Percentiles rank a stretch among this genome's conserved stretches.
These are phyloP conservation scores for Ogataea kodamae DNA, from an alignment of 805 yeast genomes.

Conservation along the genomic window DNA sequence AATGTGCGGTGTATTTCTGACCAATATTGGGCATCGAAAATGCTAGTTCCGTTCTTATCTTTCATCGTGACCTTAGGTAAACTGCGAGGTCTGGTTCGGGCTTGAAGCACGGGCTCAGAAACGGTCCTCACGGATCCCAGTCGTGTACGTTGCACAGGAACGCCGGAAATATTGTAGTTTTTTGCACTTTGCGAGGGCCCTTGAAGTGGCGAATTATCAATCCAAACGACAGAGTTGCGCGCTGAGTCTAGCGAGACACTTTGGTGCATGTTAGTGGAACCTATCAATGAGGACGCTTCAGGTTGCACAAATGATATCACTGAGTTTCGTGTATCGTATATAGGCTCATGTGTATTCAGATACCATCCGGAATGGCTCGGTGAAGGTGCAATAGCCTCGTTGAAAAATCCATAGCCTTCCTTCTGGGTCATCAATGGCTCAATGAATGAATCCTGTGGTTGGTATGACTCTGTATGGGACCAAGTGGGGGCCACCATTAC, in stretches of 20 bases:
- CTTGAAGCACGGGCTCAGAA: conserved; percentile 12
- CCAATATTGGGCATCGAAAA: conserved; percentile 16
- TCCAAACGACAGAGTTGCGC: background rate
- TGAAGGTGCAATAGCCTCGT: background rate
- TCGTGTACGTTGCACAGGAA: background rate
- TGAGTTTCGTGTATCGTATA: no score
- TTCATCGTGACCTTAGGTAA: conserved; percentile 21
- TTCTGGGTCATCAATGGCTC: conserved; percentile 10
- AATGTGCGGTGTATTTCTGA: conserved; percentile 11
- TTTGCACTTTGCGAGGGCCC: background rate
- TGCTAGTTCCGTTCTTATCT: conserved; percentile 6
- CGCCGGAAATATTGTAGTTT: background rate
- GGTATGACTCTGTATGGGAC: conserved; percentile 1
- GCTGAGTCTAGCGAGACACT: background rate
- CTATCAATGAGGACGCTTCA: no score
- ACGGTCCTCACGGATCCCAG: conserved; percentile 10
- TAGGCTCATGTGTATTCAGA: no score
- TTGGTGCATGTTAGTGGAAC: no score
- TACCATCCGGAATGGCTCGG: background rate
- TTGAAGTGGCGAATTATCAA: background rate
- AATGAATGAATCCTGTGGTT: conserved; percentile 1
- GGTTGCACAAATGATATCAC: no score
- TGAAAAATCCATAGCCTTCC: conserved; percentile 3
- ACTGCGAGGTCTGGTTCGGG: conserved; percentile 2
- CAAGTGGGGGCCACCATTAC: conserved; percentile 1